These are phyloP conservation scores for Beta macrorhiza DNA, from an alignment of 179 eudicot genomes.

Conservation along the genomic window DNA sequence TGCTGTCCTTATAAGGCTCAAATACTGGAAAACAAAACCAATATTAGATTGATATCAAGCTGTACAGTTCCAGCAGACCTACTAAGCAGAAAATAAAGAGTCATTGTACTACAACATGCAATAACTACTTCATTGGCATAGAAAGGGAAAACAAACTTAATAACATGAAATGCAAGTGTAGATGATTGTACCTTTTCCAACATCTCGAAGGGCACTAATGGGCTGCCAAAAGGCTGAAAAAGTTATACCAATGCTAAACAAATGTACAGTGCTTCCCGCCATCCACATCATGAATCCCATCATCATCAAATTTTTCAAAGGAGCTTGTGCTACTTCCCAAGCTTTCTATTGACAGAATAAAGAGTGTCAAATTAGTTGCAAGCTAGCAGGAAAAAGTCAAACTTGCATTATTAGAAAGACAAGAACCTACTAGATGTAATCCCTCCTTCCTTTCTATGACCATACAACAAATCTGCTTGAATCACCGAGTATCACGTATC, in stretches of 20 bases:
- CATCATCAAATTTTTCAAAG: slow-evolving; percentile 85
- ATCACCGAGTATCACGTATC: background rate
- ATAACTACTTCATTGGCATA: background rate
- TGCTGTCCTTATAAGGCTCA: slow-evolving; percentile 85
- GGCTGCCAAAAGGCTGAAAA: slow-evolving; percentile 97
- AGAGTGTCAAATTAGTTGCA: background rate
- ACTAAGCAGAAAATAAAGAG: background rate
- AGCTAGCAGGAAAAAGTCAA: background rate
- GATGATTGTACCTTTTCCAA: slow-evolving; percentile 63
- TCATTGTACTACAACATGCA: background rate
- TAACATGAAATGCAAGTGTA: slow-evolving; percentile 2
- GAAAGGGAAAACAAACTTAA: background rate
- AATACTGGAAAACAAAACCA: slow-evolving; percentile 56
- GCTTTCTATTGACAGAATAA: slow-evolving; percentile 60
- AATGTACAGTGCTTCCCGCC: slow-evolving; percentile 98
- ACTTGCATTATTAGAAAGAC: background rate
- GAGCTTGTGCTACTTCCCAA: slow-evolving; percentile 98
- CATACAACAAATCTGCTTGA: background rate
- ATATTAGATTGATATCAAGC: background rate
- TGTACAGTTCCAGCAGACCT: background rate
- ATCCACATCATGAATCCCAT: slow-evolving; percentile 99
- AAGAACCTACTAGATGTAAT: slow-evolving; percentile 6
- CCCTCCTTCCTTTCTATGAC: background rate
- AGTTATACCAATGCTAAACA: slow-evolving; percentile 93
- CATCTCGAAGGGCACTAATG: slow-evolving; percentile 84